Evolutionary conservation across 345 rosid genomes (phyloP).

Genomic region (Eucalyptus tenuipes): DNA sequence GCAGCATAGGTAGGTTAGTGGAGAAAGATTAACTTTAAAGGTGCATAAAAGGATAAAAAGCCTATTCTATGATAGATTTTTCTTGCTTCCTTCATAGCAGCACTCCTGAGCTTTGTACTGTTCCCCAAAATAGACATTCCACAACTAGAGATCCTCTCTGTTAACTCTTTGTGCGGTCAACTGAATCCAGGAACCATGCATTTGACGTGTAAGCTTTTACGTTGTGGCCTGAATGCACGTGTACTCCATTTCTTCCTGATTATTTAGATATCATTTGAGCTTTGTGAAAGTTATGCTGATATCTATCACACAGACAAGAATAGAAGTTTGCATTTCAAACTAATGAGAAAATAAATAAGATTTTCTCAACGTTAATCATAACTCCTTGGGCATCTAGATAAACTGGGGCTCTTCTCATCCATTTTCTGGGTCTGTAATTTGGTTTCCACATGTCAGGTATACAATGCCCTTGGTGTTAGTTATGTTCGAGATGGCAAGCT

Average conservation of each 20-base stretch:
- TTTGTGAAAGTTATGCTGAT: neutral
- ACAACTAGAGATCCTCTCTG: neutral
- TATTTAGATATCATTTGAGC: neutral
- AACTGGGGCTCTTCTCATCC: neutral
- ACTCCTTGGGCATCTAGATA: neutral
- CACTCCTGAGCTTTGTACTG: neutral
- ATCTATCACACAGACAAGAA: neutral
- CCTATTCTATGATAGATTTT: neutral
- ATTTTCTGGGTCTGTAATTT: neutral
- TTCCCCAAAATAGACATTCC: neutral
- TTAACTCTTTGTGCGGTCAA: neutral
- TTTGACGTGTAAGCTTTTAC: neutral
- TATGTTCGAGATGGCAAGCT: slow-evolving; percentile 66
- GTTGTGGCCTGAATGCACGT: neutral
- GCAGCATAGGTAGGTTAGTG: neutral
- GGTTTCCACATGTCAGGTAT: slow-evolving; percentile 20
- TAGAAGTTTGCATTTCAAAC: neutral
- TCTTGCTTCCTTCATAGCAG: neutral
- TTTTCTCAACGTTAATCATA: neutral
- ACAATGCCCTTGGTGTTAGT: slow-evolving; percentile 69
- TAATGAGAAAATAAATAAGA: neutral
- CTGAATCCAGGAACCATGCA: neutral
- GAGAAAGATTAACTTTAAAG: neutral
- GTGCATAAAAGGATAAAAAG: neutral
- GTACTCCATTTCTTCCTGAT: neutral